phyloP scores from a whole-genome alignment of 495 filamentous ascomycete genomes.

The Penicillium alfredii region DNA sequence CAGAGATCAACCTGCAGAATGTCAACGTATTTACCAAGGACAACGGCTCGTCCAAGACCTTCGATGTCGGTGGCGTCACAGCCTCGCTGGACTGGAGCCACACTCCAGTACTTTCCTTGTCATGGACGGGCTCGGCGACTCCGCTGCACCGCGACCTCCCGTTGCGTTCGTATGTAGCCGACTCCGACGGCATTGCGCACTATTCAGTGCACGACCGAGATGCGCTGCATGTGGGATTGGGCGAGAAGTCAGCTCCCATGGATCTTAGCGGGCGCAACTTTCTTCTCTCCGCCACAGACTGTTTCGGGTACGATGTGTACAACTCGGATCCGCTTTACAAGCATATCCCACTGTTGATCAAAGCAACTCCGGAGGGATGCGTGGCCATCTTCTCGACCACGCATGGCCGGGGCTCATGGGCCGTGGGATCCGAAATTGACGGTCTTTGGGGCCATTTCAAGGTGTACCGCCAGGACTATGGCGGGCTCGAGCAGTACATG shows the following conservation, averaged over 20 bases:
- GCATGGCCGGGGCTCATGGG: slow-evolving; percentile 55
- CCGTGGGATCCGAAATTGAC: slow-evolving; percentile 64
- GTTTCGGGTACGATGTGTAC: slow-evolving; percentile 64
- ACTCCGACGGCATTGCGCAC: slow-evolving; percentile 52
- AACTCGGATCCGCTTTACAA: slow-evolving; percentile 69
- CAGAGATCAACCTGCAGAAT: slow-evolving; percentile 28
- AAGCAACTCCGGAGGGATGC: slow-evolving; percentile 52
- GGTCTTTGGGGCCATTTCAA: slow-evolving; percentile 66
- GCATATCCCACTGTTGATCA: slow-evolving; percentile 63
- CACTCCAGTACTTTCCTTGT: slow-evolving; percentile 52
- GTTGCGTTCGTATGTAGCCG: slow-evolving; percentile 55
- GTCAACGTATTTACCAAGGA: slow-evolving; percentile 21
- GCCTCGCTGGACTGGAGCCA: slow-evolving; percentile 51
- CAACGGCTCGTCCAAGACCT: slow-evolving; percentile 27
- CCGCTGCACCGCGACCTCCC: slow-evolving; percentile 54
- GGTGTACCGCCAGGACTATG: slow-evolving; percentile 62
- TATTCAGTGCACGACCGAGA: slow-evolving; percentile 53
- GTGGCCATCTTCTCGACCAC: slow-evolving; percentile 63
- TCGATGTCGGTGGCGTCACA: slow-evolving; percentile 44
- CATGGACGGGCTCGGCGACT: slow-evolving; percentile 38
- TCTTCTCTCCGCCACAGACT: slow-evolving; percentile 60
- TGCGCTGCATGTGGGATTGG: slow-evolving; percentile 59
- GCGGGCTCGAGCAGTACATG: slow-evolving; percentile 63
- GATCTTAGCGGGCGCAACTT: slow-evolving; percentile 61
- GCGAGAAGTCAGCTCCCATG: slow-evolving; percentile 67